phyloP scores from a whole-genome alignment of 2,329 filamentous ascomycete species.

The Colletotrichum sp. region DNA sequence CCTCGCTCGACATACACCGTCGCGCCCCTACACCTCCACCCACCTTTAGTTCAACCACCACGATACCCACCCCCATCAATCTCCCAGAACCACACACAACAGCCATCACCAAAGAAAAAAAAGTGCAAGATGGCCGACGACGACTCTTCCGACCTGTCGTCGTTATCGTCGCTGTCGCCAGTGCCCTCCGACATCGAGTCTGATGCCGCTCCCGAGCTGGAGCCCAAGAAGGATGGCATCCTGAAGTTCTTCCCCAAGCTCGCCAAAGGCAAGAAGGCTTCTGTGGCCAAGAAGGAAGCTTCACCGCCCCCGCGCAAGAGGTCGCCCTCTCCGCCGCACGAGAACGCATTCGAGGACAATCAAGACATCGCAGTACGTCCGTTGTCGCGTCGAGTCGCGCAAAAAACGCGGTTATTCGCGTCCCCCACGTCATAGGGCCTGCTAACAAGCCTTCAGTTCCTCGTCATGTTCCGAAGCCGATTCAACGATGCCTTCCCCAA shows the following conservation, averaged over 20 bases:
- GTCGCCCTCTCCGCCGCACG: constrained; percentile 86
- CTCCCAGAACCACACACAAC: not conserved
- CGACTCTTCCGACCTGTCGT: constrained; percentile 69
- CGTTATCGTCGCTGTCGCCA: constrained; percentile 54
- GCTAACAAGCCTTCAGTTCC: constrained; percentile 70
- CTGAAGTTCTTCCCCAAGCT: constrained; percentile 71
- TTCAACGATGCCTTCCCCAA: constrained; percentile 90
- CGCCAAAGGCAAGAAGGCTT: constrained; percentile 45
- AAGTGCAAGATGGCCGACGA: constrained; percentile 61
- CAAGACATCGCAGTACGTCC: constrained; percentile 86
- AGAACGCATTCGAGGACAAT: constrained; percentile 89
- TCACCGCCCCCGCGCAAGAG: constrained; percentile 77
- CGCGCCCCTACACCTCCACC: constrained; percentile 21
- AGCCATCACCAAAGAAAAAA: not conserved
- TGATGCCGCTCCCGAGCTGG: constrained; percentile 60
- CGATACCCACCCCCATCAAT: constrained; percentile 26
- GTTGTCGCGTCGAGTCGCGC: constrained; percentile 41
- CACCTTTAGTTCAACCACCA: constrained; percentile 27
- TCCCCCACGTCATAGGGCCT: constrained; percentile 35
- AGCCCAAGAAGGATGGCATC: constrained; percentile 58
- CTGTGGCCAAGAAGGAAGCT: constrained; percentile 56
- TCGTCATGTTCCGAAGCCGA: constrained; percentile 96
- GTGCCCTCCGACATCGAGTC: constrained; percentile 51
- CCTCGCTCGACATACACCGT: constrained; percentile 11
- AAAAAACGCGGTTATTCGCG: constrained; percentile 61